Percentiles rank a stretch among this genome's conserved stretches.
Evolutionary conservation across 2,329 filamentous ascomycete genomes (phyloP).

Genomic region (Verticillium dahliae): DNA sequence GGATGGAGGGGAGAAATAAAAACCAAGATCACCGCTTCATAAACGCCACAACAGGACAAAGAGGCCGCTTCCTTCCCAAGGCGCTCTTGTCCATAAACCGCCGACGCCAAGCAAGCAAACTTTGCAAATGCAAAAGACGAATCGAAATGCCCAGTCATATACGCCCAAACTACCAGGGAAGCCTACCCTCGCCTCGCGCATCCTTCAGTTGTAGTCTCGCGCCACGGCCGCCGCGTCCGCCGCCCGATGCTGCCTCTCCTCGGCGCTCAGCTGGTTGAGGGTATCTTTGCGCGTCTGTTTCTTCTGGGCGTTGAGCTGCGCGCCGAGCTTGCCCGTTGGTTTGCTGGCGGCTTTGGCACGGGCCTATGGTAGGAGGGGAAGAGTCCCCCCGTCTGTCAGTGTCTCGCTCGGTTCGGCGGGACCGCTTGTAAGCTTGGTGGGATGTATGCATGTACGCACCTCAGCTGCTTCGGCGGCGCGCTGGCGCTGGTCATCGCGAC

Average conservation of each 20-base stretch:
- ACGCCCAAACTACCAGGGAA: background rate
- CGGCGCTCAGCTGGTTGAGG: conserved; percentile 59
- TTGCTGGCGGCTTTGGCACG: conserved; percentile 54
- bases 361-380: conserved; percentile 41
- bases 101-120: background rate
- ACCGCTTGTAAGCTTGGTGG: background rate
- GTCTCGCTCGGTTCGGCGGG: too few species aligned
- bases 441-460: conserved; percentile 45
- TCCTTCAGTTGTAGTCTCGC: conserved; percentile 18
- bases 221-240: conserved; percentile 50
- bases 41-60: background rate
- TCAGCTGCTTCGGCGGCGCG: conserved; percentile 79
- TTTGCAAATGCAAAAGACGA: background rate
- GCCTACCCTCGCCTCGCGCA: background rate
- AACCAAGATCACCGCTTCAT: background rate
- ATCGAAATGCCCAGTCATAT: background rate
- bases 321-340: conserved; percentile 61
- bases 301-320: conserved; percentile 69
- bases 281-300: conserved; percentile 63
- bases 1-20: background rate
- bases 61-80: background rate
- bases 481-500: conserved; percentile 54
- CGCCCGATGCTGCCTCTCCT: conserved; percentile 60
- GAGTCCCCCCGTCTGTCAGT: too few species aligned
- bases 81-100: background rate